A percentile compares a stretch with the other conserved stretches of the same genome.
These are phyloP conservation scores for Didymellaceae sp. DNA, from an alignment of 2,329 filamentous ascomycete genomes.

Conservation along the genomic window DNA sequence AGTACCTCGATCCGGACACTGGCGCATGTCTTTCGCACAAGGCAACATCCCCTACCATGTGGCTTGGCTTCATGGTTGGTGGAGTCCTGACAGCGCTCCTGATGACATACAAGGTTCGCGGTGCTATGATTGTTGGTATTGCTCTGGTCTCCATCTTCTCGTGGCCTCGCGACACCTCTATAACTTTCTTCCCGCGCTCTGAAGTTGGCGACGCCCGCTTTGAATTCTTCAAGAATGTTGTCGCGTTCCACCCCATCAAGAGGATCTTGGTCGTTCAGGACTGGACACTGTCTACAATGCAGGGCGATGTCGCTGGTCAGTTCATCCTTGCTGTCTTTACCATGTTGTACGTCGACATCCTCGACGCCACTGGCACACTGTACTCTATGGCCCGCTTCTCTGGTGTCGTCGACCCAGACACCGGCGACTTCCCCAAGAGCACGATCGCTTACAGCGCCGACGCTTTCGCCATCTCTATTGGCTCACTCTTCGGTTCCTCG, in stretches of 20 bases:
- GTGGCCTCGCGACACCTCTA: conserved; percentile 77
- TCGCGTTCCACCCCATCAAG: conserved; percentile 79
- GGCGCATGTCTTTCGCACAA: conserved; percentile 70
- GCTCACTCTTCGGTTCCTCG: conserved; percentile 76
- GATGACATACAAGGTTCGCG: conserved; percentile 86
- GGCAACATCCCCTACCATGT: conserved; percentile 83
- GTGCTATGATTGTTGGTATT: conserved; percentile 83
- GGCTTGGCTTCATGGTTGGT: conserved; percentile 87
- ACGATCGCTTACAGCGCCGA: conserved; percentile 84
- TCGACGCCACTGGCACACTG: conserved; percentile 80
- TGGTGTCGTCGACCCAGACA: conserved; percentile 78
- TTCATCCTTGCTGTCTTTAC: conserved; percentile 86
- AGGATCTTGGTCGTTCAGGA: conserved; percentile 73
- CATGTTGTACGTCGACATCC: conserved; percentile 88
- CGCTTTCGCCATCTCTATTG: conserved; percentile 79
- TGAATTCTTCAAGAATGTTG: conserved; percentile 86
- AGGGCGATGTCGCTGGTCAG: conserved; percentile 67
- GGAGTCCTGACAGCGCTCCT: conserved; percentile 79
- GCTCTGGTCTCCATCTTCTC: conserved; percentile 84
- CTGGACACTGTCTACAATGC: conserved; percentile 66
- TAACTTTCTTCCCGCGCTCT: conserved; percentile 83
- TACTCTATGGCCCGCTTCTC: conserved; percentile 91
- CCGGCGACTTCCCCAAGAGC: conserved; percentile 88
- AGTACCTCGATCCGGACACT: conserved; percentile 49
- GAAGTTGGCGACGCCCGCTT: conserved; percentile 72